Evolutionary conservation across 306 rosid species (phyloP), one percentile per base, ranked within the genome.

Genomic region (Purshia tridentata): DNA sequence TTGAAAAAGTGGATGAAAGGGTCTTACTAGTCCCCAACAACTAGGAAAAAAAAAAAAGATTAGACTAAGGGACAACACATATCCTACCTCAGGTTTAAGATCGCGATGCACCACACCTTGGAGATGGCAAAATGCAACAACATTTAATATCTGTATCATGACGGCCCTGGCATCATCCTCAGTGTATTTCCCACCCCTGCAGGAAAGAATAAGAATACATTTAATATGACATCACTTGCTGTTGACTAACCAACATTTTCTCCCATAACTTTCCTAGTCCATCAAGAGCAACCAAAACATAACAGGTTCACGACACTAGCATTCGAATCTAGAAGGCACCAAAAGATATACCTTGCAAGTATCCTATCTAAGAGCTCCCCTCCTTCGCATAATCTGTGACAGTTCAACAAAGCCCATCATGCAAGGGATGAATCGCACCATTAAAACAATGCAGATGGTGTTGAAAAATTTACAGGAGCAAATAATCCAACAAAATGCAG

Each of bases 101-200:
- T 93, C 98, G 6, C 98, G 93, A 60, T 93, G 98, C 64, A 93
- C 98, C 86, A 93, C 98, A 42, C 98, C 98, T 69, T 93, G 97
- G 64, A 93, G 88, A 72, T 93, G 98, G 88, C 87, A 93, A 86
- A 93, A 93, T 48, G 98, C 84, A 81, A 86, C 98, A 53, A 90
- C 90, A 68, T 87, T 90, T 47, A 93, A 81, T 74, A 93, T 87
- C 44, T 93, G 97, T 77, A 67, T 73, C 90, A 93, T 46, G 72
- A 93, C 96, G 41, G 80, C 81, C 82, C 81, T 93, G 48, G 98
- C 98, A 78, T 93, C 98, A 53, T 90, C 98, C 86, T 93, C 98
- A 0, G 97, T 60, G 80, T 88, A 93, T 79, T 90, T 93, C 65
- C 97, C 98, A 23, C 93, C 97, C 86, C 98, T 93, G 88, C 79